A percentile compares a stretch with the other conserved stretches of the same genome.
phyloP scores from a whole-genome alignment of 805 yeast species.

The Starmera quercuum region DNA sequence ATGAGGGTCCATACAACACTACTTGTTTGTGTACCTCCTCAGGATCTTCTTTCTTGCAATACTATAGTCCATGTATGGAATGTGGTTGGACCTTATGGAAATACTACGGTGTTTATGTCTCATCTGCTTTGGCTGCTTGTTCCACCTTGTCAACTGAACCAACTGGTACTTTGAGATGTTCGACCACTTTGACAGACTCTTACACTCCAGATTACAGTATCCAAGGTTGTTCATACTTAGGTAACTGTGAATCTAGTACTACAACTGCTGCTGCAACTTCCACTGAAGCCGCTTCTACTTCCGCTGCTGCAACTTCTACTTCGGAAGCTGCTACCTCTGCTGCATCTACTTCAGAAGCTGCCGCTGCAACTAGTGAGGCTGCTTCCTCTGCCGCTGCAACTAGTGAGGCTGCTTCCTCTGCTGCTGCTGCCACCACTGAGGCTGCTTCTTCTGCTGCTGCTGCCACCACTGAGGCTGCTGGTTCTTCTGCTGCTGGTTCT shows the following conservation, averaged over 20 bases:
- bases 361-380: conserved; percentile 7
- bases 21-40: conserved; percentile 8
- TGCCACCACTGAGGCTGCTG: conserved; percentile 5
- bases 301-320: conserved; percentile 5
- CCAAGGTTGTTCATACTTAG: conserved; percentile 28
- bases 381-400: conserved; percentile 9
- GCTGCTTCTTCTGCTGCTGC: conserved; percentile 5
- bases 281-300: conserved; percentile 18
- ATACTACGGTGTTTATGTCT: conserved; percentile 18
- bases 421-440: conserved; percentile 8
- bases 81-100: conserved; percentile 28
- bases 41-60: conserved; percentile 6
- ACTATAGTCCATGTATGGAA: conserved; percentile 19
- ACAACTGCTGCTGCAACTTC: conserved; percentile 22
- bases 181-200: conserved; percentile 10
- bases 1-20: conserved; percentile 4
- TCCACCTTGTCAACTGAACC: conserved; percentile 12
- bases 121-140: conserved; percentile 17
- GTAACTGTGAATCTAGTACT: conserved; percentile 25
- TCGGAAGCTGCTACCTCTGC: not conserved
- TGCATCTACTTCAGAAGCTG: not conserved
- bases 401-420: conserved; percentile 4
- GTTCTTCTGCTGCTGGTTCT: conserved; percentile 2
- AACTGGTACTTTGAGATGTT: conserved; percentile 20
- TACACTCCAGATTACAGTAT: conserved; percentile 3